Evolutionary conservation across 768 basidiomycete species (phyloP), one percentile per base, ranked within the genome.

Genomic region (Kondoa subrosea): DNA sequence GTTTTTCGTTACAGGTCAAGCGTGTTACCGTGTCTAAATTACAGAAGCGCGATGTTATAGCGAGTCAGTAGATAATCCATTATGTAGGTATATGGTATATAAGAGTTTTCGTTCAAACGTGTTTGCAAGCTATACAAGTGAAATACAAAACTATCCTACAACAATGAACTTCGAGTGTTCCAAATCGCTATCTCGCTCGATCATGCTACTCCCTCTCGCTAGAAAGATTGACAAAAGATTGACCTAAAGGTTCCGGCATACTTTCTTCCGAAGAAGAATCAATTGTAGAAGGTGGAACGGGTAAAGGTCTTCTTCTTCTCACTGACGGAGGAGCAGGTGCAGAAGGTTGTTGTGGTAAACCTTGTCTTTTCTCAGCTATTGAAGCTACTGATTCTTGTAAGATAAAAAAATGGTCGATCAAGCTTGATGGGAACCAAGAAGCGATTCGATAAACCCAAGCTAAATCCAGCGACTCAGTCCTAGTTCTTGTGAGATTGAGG

Each of bases 331-430:
- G 58, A 4, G 58, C 29, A 31, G 30, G 14, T 60, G 58, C 4
- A 26, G 58, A 25, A 60, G 25, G 12, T 25, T 12, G 25, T 60
- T 60, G 58, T 25, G n/a, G n/a, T 27, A 31, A 4, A 27, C 58
- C n/a, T 25, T 60, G 58, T 14, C n/a, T 25, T 25, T 15, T 26
- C 29, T 60, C 58, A 14, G 58, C 29, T 8, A 12, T 25, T 12
- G 25, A 25, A 12, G 58, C 58, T 25, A 60, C 25, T 8, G 14
- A 60, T 26, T 71, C 68, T 17, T 71, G 70, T 4, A 65, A 8
- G 1, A 27, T 4, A 59, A 69, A 66, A 68, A 66, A 66, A 25
- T 26, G 0, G 70, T 71, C 70, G 32, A 69, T 34, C 29, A 71
- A n/a, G 16, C 56, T 0, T 50, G 40, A 32, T 1, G 70, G 70